These are phyloP conservation scores for Aspergillus sparsus DNA, from an alignment of 495 filamentous ascomycete species.

Conservation along the genomic window DNA sequence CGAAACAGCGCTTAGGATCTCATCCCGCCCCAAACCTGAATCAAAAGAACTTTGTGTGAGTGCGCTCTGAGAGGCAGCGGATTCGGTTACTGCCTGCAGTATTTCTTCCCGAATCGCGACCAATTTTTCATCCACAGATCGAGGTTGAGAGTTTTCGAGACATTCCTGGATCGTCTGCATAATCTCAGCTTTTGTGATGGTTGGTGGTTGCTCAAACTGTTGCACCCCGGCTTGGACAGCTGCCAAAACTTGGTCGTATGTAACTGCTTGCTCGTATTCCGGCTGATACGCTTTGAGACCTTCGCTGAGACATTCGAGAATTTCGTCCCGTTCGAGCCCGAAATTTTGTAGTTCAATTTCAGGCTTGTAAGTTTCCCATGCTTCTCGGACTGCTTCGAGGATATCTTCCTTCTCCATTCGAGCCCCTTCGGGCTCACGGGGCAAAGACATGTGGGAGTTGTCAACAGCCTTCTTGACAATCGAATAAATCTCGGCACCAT, in stretches of 20 bases:
- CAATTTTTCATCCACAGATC: slow-evolving; percentile 35
- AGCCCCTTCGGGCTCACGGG: slow-evolving; percentile 36
- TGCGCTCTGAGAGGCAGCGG: slow-evolving; percentile 46
- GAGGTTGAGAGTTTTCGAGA: slow-evolving; percentile 42
- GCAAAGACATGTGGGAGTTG: slow-evolving; percentile 53
- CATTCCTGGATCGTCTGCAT: slow-evolving; percentile 74
- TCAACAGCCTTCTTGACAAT: slow-evolving; percentile 76
- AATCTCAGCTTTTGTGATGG: slow-evolving; percentile 76
- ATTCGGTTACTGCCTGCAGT: slow-evolving; percentile 40
- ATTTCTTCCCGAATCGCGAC: slow-evolving; percentile 43
- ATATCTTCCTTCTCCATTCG: slow-evolving; percentile 75
- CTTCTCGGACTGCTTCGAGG: slow-evolving; percentile 78
- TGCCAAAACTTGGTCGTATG: slow-evolving; percentile 75
- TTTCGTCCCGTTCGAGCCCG: slow-evolving; percentile 83
- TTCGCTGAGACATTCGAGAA: slow-evolving; percentile 79
- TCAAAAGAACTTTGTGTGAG: slow-evolving; percentile 49
- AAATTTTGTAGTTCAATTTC: slow-evolving; percentile 89
- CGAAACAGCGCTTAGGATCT: slow-evolving; percentile 47
- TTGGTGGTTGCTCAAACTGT: slow-evolving; percentile 67
- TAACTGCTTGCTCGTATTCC: slow-evolving; percentile 56
- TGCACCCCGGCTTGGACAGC: slow-evolving; percentile 82
- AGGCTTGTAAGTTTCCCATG: slow-evolving; percentile 88
- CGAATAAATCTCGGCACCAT: slow-evolving; percentile 78
- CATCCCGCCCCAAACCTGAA: slow-evolving; percentile 49
- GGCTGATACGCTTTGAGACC: slow-evolving; percentile 76